phyloP scores from a whole-genome alignment of 2,329 filamentous ascomycete genomes.

The Pseudogymnoascus sp. region DNA sequence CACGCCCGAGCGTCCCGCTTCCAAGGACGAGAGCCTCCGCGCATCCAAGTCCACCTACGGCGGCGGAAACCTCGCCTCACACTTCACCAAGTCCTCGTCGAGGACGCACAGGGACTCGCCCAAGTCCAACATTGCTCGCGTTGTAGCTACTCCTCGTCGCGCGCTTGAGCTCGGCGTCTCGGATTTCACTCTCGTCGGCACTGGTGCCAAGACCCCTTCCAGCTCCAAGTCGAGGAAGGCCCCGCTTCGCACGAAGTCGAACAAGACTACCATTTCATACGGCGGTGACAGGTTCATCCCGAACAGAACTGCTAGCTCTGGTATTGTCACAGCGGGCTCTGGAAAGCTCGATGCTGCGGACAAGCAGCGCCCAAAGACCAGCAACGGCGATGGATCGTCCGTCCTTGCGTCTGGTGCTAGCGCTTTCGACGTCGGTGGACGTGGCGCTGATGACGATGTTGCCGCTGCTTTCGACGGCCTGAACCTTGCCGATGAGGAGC shows the following conservation, averaged over 20 bases:
- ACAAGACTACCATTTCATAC: constrained; percentile 76
- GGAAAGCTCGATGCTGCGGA: constrained; percentile 73
- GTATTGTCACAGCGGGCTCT: constrained; percentile 72
- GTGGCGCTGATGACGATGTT: constrained; percentile 64
- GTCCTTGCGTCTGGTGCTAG: constrained; percentile 65
- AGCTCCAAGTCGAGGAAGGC: constrained; percentile 51
- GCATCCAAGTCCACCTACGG: constrained; percentile 69
- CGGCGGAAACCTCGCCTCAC: constrained; percentile 70
- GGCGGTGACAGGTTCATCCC: constrained; percentile 91
- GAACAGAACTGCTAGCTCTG: constrained; percentile 84
- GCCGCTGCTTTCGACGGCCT: constrained; percentile 74
- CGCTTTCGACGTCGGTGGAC: constrained; percentile 58
- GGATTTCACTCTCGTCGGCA: constrained; percentile 85
- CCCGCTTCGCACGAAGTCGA: constrained; percentile 46
- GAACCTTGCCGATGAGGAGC: constrained; percentile 63
- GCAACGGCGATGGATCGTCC: constrained; percentile 62
- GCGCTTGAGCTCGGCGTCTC: constrained; percentile 83
- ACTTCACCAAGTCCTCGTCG: constrained; percentile 64
- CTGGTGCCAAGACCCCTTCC: constrained; percentile 60
- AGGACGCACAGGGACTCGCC: constrained; percentile 77
- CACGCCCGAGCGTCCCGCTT: constrained; percentile 60
- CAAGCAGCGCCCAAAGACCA: constrained; percentile 66
- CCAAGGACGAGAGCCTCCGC: constrained; percentile 47
- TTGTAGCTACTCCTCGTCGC: constrained; percentile 66
- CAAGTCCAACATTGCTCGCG: constrained; percentile 89